Evolutionary conservation across 768 basidiomycete genomes (phyloP), one percentile per base, ranked within the genome.

Genomic region (Astraeus odoratus): DNA sequence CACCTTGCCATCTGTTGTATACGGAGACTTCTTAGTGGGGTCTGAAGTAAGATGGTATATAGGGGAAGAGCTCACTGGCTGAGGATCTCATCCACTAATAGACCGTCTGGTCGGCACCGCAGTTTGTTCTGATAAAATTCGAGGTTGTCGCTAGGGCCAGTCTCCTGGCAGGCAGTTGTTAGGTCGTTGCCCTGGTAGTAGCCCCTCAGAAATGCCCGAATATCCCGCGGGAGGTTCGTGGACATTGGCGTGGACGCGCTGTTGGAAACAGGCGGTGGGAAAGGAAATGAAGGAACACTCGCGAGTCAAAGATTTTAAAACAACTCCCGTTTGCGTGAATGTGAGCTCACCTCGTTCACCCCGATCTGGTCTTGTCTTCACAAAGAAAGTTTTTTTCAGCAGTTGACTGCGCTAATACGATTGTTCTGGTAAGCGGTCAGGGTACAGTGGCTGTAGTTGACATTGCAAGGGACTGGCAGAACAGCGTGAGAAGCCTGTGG

Each of bases 21-120:
- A 40, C 12, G 12, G 30, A 12, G 30, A 31, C 4, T 10, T 31
- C 12, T 13, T 12, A 31, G 4, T 31, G 10, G 30, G 4, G 30
- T 5, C 3, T 13, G n/a, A 4, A 13, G 5, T 39, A n/a, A 34
- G 16, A 22, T 39, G 29, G 24, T 19, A 26, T 22, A 23, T 20
- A 38, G 35, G 26, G 26, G 33, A 26, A 25, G 15, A 8, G 34
- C 70, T 49, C 54, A 85, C 83, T 70, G 64, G 37, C 73, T 61
- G 55, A 81, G 81, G 15, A 86, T 69, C 49, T 84, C 78, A 40
- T 81, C 76, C 54, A 87, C 75, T 39, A 72, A 63, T 19, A 77
- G 60, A 50, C 75, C 66, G 60, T 84, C 83, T 18, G 84, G 86
- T 12, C 64, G 68, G 56, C 81, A 86, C 33, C 72, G 72, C 34